Base-by-base conservation (phyloP, 2,329 filamentous ascomycete genomes). In the Monosporascus sp. region DNA sequence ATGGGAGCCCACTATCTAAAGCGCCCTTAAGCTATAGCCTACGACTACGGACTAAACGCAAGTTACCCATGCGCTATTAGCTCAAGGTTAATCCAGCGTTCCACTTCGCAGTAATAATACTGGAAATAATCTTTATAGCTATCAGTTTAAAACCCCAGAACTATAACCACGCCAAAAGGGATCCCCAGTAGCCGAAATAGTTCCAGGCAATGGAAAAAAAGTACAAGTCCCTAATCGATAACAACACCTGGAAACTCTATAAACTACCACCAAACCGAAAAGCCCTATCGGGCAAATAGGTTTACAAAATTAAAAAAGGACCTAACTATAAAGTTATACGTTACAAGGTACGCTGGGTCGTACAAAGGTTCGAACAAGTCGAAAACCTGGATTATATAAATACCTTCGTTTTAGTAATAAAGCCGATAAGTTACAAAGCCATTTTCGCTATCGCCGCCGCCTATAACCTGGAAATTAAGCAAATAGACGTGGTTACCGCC, bases 391-490 rank as follows among this genome's bases (percentile, higher is more conserved):
- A 45, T 20, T 53, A 48, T 51, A 49, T 46, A 7, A 51, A 55
- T 27, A 55, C 5, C 0, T 55, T 55, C 48, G 41, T 37, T 24
- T 55, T 51, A 53, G 38, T 48, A 53, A 55, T 26, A 26, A 26
- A 26, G 6, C 22, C 22, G 22, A 26, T 26, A 26, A 26, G 5
- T 26, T 26, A 26, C 51, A 55, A 55, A 41, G 19, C 45, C 31
- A 40, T 53, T 35, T 55, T 55, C 24, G 11, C 44, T 38, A 49
- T 55, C 40, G 48, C 40, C 16, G 37, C 41, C 20, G 41, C 19
- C 2, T 53, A 49, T 41, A 49, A 55, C 11, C 48, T 55, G 14
- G 47, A 55, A 53, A 8, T 55, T 17, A 50, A 55, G 51, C 47
- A 55, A 53, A 55, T 55, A 51, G 53, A 53, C 5, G 5, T 26